phyloP scores from a whole-genome alignment of 1,284 basidiomycete species.

The Ustilago vetiveriae region DNA sequence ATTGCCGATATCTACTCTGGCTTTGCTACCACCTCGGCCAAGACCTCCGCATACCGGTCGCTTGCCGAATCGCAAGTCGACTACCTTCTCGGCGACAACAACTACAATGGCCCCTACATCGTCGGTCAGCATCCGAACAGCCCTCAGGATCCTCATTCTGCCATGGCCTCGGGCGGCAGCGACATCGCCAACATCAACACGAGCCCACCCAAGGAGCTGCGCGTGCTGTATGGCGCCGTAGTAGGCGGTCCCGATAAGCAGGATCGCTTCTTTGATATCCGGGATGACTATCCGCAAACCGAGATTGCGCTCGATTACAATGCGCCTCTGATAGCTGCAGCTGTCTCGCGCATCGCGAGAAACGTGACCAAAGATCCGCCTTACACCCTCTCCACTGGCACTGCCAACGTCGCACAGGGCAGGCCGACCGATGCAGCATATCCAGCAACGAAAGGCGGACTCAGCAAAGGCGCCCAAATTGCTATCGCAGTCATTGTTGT shows the following conservation, averaged over 20 bases:
- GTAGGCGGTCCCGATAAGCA: constrained; percentile 83
- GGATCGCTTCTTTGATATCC: constrained; percentile 83
- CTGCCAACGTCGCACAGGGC: constrained; percentile 32
- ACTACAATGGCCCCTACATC: constrained; percentile 82
- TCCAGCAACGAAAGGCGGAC: constrained; percentile 14
- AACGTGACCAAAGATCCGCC: constrained; percentile 79
- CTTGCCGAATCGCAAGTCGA: constrained; percentile 81
- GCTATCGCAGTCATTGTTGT: constrained; percentile 77
- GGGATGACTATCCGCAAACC: constrained; percentile 81
- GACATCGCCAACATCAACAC: constrained; percentile 77
- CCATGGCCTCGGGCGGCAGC: constrained; percentile 81
- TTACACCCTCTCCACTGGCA: constrained; percentile 71
- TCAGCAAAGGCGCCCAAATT: constrained; percentile 70
- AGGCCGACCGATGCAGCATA: constrained; percentile 35
- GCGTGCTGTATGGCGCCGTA: constrained; percentile 85
- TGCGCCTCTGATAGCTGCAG: constrained; percentile 82
- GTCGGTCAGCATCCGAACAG: constrained; percentile 89
- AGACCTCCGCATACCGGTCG: constrained; percentile 74
- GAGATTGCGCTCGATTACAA: constrained; percentile 79
- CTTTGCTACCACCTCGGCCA: constrained; percentile 71
- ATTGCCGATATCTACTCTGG: constrained; percentile 79
- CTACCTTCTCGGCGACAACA: constrained; percentile 85
- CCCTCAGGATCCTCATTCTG: constrained; percentile 86
- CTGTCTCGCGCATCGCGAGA: constrained; percentile 76
- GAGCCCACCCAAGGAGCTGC: constrained; percentile 75